A percentile compares a stretch with the other conserved stretches of the same genome.
Conservation (phyloP, 2,329 filamentous ascomycete genomes). For the Tolypocladium nubicola region DNA sequence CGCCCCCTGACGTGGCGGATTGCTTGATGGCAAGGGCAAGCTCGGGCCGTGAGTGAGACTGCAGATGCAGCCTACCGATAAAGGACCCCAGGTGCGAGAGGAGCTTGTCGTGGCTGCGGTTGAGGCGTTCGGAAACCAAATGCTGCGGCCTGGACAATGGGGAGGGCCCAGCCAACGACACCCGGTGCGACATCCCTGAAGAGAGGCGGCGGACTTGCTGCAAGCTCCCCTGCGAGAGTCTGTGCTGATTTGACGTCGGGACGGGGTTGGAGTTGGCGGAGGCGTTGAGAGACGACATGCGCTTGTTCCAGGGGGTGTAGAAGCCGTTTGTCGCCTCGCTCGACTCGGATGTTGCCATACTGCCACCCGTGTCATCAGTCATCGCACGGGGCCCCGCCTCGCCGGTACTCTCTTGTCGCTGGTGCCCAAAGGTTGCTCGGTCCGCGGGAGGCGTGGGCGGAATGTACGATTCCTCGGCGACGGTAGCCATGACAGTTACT, state of each 20-base stretch:
- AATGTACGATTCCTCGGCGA: constrained; percentile 45
- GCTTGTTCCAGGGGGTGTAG: constrained; percentile 28
- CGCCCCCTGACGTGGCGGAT: constrained; percentile 70
- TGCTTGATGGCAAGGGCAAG: constrained; percentile 73
- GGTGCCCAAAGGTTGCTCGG: constrained; percentile 35
- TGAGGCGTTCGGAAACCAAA: constrained; percentile 75
- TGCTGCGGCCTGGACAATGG: constrained; percentile 54
- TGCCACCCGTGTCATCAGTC: constrained; percentile 20
- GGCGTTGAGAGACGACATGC: constrained; percentile 34
- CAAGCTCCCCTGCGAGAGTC: constrained; percentile 25
- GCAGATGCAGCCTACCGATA: constrained; percentile 78
- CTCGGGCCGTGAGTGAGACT: constrained; percentile 82
- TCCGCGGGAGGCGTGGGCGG: constrained; percentile 57
- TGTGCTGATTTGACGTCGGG: constrained; percentile 16
- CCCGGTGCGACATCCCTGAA: constrained; percentile 55
- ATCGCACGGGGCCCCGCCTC: constrained; percentile 30
- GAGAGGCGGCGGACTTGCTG: constrained; percentile 35
- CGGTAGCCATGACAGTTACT: constrained; percentile 49
- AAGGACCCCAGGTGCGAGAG: constrained; percentile 87
- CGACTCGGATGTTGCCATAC: constrained; percentile 22
- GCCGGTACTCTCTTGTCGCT: constrained; percentile 16
- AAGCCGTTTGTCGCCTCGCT: constrained; percentile 25
- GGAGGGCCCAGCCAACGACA: constrained; percentile 64
- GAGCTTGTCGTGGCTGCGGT: constrained; percentile 74
- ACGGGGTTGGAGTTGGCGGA: constrained; percentile 15